Percentiles rank a stretch among this genome's conserved stretches.
phyloP scores from a whole-genome alignment of 495 filamentous ascomycete genomes.

The Hyaloscypha finlandica region DNA sequence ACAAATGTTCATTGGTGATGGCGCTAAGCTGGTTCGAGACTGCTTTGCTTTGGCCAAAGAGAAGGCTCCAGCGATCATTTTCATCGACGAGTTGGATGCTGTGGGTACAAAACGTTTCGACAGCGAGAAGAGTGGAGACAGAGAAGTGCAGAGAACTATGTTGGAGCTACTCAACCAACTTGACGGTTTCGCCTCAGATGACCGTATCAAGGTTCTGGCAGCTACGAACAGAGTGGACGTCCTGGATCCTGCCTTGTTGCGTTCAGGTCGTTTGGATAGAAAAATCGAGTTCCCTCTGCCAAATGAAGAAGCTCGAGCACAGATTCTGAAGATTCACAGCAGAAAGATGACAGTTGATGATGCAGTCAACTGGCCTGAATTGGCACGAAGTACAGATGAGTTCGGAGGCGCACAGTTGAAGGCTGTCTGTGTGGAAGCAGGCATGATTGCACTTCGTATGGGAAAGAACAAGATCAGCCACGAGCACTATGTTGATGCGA shows the following conservation, averaged over 20 bases:
- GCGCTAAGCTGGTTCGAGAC: slow-evolving; percentile 95
- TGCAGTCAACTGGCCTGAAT: slow-evolving; percentile 92
- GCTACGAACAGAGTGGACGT: slow-evolving; percentile 99
- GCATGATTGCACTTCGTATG: slow-evolving; percentile 96
- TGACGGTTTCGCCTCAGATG: slow-evolving; percentile 97
- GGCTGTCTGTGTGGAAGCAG: slow-evolving; percentile 97
- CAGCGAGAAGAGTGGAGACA: slow-evolving; percentile 95
- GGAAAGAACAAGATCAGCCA: slow-evolving; percentile 94
- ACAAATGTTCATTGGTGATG: slow-evolving; percentile 99
- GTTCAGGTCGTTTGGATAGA: slow-evolving; percentile 92
- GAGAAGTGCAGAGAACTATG: slow-evolving; percentile 99
- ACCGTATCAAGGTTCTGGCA: slow-evolving; percentile 97
- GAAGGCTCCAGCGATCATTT: slow-evolving; percentile 98
- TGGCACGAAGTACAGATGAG: slow-evolving; percentile 97
- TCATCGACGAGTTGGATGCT: slow-evolving; percentile 98
- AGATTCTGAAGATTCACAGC: slow-evolving; percentile 96
- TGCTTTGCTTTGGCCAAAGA: slow-evolving; percentile 98
- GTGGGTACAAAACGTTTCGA: slow-evolving; percentile 99
- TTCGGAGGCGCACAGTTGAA: slow-evolving; percentile 98
- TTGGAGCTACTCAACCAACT: slow-evolving; percentile 98
- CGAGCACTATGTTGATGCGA: slow-evolving; percentile 99
- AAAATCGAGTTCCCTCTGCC: slow-evolving; percentile 99
- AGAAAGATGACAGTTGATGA: slow-evolving; percentile 97
- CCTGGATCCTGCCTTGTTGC: slow-evolving; percentile 89
- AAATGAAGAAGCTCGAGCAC: slow-evolving; percentile 97